These are phyloP conservation scores for Globisporangium viniferum DNA, from an alignment of 352 stramenopile species.

Conservation along the genomic window DNA sequence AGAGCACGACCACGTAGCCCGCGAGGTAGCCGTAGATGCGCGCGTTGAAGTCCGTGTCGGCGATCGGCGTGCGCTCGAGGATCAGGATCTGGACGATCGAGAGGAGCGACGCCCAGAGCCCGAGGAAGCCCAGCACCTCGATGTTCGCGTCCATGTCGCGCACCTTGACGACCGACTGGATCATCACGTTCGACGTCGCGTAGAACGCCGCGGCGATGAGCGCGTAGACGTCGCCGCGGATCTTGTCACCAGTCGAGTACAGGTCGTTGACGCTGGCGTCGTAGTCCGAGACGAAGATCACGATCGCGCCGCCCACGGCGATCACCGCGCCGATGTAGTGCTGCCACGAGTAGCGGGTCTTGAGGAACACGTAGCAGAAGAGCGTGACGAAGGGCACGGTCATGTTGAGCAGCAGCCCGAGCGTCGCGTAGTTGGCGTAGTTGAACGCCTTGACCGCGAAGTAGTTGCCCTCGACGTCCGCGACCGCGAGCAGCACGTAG, in stretches of 20 bases:
- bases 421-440: conserved; percentile 67
- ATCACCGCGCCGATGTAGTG: conserved; percentile 50
- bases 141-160: conserved; percentile 55
- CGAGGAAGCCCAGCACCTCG: conserved; percentile 51
- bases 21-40: conserved; percentile 55
- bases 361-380: conserved; percentile 67
- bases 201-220: conserved; percentile 59
- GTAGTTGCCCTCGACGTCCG: conserved; percentile 73
- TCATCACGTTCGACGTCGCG: conserved; percentile 68
- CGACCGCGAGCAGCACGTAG: conserved; percentile 52
- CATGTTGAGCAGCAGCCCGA: conserved; percentile 64
- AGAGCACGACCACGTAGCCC: conserved; percentile 51
- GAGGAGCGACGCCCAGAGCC: conserved; percentile 48
- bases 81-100: conserved; percentile 53
- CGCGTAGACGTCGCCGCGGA: conserved; percentile 58
- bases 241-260: conserved; percentile 29
- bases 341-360: conserved; percentile 51
- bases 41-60: conserved; percentile 41
- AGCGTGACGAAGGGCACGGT: conserved; percentile 66
- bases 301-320: conserved; percentile 39
- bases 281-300: conserved; percentile 64
- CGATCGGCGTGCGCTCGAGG: conserved; percentile 40
- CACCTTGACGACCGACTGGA: conserved; percentile 63
- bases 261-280: conserved; percentile 36
- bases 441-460: conserved; percentile 71